phyloP scores from a whole-genome alignment of 805 yeast genomes.

The Myxozyma nipponensis region DNA sequence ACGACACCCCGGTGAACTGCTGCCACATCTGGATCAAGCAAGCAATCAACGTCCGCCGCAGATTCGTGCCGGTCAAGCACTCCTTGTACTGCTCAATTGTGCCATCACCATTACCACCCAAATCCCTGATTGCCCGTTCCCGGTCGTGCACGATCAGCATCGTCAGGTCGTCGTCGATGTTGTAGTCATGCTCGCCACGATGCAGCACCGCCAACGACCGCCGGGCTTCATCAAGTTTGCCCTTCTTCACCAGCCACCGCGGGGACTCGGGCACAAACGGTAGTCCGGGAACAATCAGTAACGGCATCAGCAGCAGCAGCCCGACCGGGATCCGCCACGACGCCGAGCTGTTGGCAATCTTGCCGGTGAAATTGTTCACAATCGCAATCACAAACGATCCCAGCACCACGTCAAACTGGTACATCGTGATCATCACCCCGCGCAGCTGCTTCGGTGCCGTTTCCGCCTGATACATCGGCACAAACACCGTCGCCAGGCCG shows the following conservation, averaged over 20 bases:
- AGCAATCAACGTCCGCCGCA: background rate
- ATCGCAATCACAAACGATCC: constrained; percentile 63
- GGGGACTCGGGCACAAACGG: constrained; percentile 48
- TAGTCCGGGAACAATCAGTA: too few species aligned
- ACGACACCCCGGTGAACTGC: constrained; percentile 41
- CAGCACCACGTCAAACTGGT: constrained; percentile 67
- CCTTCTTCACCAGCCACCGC: constrained; percentile 44
- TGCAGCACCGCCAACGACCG: constrained; percentile 42
- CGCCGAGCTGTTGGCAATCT: constrained; percentile 47
- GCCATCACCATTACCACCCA: background rate
- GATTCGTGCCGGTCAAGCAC: background rate
- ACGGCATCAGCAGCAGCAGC: constrained; percentile 44
- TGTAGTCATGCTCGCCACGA: constrained; percentile 37
- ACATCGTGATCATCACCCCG: constrained; percentile 71
- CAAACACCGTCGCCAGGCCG: constrained; percentile 71
- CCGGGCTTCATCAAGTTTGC: constrained; percentile 45
- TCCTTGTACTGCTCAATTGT: background rate
- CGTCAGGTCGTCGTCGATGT: background rate
- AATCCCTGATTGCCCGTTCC: background rate
- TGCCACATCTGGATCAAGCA: constrained; percentile 35
- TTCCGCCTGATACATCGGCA: constrained; percentile 75
- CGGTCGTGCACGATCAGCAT: background rate
- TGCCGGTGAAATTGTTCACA: constrained; percentile 60
- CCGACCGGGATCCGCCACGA: constrained; percentile 64
- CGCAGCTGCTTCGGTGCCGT: constrained; percentile 73